These are phyloP conservation scores for Vitis cinerea DNA, from an alignment of 164 flowering plant genomes.

Conservation along the genomic window DNA sequence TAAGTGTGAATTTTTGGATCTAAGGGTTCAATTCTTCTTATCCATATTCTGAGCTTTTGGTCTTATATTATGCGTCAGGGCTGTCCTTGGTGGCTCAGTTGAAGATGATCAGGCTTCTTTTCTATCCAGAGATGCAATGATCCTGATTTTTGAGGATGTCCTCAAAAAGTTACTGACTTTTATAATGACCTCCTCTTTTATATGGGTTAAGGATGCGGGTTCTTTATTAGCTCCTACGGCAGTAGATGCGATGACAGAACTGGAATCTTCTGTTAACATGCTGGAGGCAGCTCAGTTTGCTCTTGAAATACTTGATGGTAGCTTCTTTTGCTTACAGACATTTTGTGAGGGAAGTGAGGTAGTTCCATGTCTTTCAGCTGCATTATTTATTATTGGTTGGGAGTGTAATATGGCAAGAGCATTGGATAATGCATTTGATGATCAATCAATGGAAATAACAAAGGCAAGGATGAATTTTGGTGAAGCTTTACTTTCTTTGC, in stretches of 20 bases:
- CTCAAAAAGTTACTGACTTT: constrained; percentile 39
- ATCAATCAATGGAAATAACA: constrained; percentile 14
- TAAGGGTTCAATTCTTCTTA: not conserved
- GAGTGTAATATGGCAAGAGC: constrained; percentile 45
- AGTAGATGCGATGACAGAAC: constrained; percentile 13
- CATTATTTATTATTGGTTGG: constrained; percentile 64
- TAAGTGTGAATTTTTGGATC: not conserved
- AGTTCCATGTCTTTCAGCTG: constrained; percentile 56
- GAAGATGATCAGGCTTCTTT: constrained; percentile 48
- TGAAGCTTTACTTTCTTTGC: constrained; percentile 46
- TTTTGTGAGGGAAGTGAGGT: constrained; percentile 42
- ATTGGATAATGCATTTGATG: constrained; percentile 20
- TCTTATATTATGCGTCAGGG: constrained; percentile 44
- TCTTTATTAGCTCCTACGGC: constrained; percentile 26
- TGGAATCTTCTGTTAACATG: constrained; percentile 23
- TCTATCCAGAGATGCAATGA: constrained; percentile 46
- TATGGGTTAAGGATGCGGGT: constrained; percentile 51
- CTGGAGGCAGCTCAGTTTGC: constrained; percentile 63
- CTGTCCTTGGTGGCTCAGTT: constrained; percentile 67
- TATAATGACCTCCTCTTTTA: constrained; percentile 55
- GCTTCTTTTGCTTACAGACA: constrained; percentile 48
- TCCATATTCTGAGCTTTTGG: not conserved
- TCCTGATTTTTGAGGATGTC: constrained; percentile 48
- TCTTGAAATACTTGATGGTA: constrained; percentile 63
- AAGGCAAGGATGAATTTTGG: constrained; percentile 38